phyloP scores from a whole-genome alignment of 306 rosid species.

The Urtica urens region DNA sequence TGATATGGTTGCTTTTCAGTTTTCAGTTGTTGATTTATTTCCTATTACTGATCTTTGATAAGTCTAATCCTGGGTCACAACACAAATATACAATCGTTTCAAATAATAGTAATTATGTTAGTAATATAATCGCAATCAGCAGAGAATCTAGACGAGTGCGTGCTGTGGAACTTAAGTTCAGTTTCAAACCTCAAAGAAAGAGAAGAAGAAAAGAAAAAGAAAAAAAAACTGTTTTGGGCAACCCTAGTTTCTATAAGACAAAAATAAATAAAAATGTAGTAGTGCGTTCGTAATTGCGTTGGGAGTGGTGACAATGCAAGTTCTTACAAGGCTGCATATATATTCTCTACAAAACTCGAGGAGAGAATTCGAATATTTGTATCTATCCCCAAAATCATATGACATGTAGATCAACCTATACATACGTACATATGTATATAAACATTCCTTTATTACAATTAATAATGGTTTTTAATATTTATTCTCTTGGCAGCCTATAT shows the following conservation, averaged over 20 bases:
- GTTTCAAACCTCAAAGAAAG: not conserved
- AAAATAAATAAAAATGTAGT: not conserved
- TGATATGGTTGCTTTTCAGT: slow-evolving; percentile 20
- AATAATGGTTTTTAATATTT: too few species aligned
- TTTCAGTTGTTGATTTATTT: not conserved
- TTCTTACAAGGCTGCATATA: not conserved
- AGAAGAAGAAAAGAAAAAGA: not conserved
- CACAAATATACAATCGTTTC: too few species aligned
- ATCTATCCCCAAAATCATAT: not conserved
- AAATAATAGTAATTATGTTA: too few species aligned
- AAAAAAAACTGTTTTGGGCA: not conserved
- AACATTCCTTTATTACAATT: too few species aligned
- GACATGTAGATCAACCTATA: not conserved
- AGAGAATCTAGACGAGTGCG: too few species aligned
- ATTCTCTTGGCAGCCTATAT: too few species aligned
- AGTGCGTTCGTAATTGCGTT: not conserved
- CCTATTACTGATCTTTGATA: too few species aligned
- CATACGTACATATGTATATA: not conserved
- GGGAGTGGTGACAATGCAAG: not conserved
- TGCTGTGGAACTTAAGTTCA: too few species aligned
- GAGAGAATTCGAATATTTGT: not conserved
- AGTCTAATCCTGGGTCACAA: too few species aligned
- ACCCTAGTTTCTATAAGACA: not conserved
- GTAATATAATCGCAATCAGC: too few species aligned
- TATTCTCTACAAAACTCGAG: not conserved